Conservation (phyloP, 306 rosid species). For the Dryas octopetala region DNA sequence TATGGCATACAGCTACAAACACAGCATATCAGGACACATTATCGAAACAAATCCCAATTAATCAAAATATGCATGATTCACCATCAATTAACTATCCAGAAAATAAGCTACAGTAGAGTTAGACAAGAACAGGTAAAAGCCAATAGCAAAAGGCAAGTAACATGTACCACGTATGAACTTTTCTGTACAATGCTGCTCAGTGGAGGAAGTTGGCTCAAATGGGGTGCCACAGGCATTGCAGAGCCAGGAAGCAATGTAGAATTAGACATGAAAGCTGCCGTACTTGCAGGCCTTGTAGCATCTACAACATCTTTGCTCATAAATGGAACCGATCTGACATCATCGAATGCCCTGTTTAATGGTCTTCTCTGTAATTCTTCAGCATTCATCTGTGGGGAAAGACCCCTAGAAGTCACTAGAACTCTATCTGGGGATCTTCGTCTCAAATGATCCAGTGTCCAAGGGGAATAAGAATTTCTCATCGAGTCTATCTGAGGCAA, state of each 20-base stretch:
- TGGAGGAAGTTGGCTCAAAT: conserved; percentile 62
- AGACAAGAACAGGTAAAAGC: background rate
- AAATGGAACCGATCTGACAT: conserved; percentile 52
- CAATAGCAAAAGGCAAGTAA: conserved; percentile 27
- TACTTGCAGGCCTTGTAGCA: conserved; percentile 52
- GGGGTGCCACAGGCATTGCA: conserved; percentile 53
- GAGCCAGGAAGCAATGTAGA: conserved; percentile 57
- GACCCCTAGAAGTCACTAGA: conserved; percentile 36
- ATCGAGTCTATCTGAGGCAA: conserved; percentile 56
- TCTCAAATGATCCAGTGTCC: conserved; percentile 70
- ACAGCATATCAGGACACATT: background rate
- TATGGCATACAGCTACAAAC: background rate
- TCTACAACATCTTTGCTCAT: conserved; percentile 55
- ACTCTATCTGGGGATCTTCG: conserved; percentile 52
- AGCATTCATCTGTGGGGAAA: conserved; percentile 38
- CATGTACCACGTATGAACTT: conserved; percentile 55
- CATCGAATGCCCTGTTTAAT: conserved; percentile 52
- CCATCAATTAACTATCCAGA: background rate
- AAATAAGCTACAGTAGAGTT: background rate
- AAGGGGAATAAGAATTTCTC: conserved; percentile 72
- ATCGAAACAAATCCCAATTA: background rate
- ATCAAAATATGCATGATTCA: no score
- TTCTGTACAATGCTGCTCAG: conserved; percentile 47
- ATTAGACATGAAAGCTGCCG: conserved; percentile 47
- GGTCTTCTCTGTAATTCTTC: conserved; percentile 50